A percentile compares a stretch with the other conserved stretches of the same genome.
Evolutionary conservation across 129 eudicot species (phyloP).

Genomic region (Ambrosia trifida): DNA sequence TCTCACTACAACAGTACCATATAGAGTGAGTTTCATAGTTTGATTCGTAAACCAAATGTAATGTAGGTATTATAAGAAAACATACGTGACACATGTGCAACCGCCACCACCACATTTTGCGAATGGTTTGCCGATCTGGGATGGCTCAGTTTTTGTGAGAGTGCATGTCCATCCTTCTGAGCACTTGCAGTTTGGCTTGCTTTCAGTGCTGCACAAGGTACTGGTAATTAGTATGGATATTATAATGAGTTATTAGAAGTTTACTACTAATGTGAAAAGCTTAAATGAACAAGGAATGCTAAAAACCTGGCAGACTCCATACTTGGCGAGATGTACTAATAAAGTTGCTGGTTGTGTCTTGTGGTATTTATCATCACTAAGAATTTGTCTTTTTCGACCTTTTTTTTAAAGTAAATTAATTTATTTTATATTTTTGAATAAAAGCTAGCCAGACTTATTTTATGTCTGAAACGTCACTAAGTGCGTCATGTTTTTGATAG

Average conservation of each 20-base stretch:
- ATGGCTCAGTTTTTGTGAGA: conserved; percentile 30
- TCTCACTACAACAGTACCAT: conserved; percentile 26
- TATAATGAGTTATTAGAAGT: neutral
- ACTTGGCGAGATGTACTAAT: neutral
- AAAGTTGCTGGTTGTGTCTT: conserved; percentile 16
- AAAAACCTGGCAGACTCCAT: conserved; percentile 34
- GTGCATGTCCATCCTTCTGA: conserved; percentile 36
- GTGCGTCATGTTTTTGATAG: too few relatives aligned
- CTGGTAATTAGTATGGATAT: neutral
- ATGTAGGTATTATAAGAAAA: neutral
- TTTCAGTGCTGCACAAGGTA: conserved; percentile 21
- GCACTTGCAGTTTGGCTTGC: conserved; percentile 34
- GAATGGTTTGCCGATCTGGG: conserved; percentile 24
- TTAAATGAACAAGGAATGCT: neutral
- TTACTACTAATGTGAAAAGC: conserved; percentile 3
- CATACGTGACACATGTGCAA: conserved; percentile 31
- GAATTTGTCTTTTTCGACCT: neutral
- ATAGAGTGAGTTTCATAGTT: neutral
- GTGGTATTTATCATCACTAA: conserved; percentile 17
- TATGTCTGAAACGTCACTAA: too few relatives aligned
- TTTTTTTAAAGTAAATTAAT: neutral
- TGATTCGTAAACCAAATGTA: neutral
- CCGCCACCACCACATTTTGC: conserved; percentile 29
- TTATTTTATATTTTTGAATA: too few relatives aligned
- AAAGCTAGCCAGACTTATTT: too few relatives aligned